Evolutionary conservation across 2,329 filamentous ascomycete genomes (phyloP).

Genomic region (Colletotrichum costaricense): DNA sequence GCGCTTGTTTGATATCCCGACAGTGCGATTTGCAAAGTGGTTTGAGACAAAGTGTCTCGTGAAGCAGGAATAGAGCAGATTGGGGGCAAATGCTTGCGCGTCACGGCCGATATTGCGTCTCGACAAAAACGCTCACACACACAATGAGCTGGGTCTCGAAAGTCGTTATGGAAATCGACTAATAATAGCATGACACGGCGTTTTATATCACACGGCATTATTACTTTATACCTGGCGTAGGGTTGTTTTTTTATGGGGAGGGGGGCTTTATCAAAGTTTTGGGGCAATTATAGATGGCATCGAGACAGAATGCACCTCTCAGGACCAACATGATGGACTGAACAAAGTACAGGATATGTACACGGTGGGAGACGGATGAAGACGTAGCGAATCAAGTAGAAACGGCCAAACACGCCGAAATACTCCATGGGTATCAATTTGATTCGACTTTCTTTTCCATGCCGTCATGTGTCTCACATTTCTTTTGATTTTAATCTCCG

Average conservation of each 20-base stretch:
- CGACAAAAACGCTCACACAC: not conserved
- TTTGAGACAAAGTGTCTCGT: conserved; percentile 57
- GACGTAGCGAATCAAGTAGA: conserved; percentile 10
- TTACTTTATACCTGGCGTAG: conserved; percentile 35
- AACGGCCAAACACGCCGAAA: not conserved
- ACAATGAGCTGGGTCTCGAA: conserved; percentile 9
- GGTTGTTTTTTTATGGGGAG: conserved; percentile 2
- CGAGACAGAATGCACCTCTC: conserved; percentile 16
- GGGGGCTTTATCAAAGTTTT: not conserved
- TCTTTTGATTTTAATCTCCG: not conserved
- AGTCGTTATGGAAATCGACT: conserved; percentile 26
- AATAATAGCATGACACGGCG: conserved; percentile 35
- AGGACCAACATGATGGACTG: conserved; percentile 7
- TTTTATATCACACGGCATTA: conserved; percentile 29
- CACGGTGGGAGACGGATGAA: not conserved
- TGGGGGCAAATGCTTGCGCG: not conserved
- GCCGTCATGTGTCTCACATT: conserved; percentile 26
- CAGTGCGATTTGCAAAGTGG: conserved; percentile 68
- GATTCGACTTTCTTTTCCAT: conserved; percentile 32
- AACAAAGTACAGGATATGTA: conserved; percentile 4
- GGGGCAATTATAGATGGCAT: conserved; percentile 18
- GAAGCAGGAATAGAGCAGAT: conserved; percentile 37
- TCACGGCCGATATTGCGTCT: conserved; percentile 3
- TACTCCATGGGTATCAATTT: conserved; percentile 29
- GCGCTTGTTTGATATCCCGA: conserved; percentile 65